phyloP scores from a whole-genome alignment of 2,329 filamentous ascomycete species.

The Clonostachys rhizophaga region DNA sequence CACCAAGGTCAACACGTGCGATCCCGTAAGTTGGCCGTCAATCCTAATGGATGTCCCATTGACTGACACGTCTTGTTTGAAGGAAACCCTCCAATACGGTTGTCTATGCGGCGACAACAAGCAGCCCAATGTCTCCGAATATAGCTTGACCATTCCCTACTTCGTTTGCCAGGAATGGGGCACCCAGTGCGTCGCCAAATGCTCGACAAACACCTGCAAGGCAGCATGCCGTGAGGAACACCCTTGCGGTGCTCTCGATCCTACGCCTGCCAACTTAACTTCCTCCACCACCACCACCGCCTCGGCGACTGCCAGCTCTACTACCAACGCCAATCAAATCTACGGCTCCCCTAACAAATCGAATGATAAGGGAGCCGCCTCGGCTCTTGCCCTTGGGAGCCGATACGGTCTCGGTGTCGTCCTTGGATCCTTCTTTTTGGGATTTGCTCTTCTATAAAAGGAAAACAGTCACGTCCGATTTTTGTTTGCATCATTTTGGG shows the following conservation, averaged over 20 bases:
- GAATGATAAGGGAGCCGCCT: slow-evolving; percentile 20
- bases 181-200: slow-evolving; percentile 60
- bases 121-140: slow-evolving; percentile 70
- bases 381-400: slow-evolving; percentile 24
- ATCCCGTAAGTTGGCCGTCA: slow-evolving; percentile 46
- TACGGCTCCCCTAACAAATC: slow-evolving; percentile 30
- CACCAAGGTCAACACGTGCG: slow-evolving; percentile 59
- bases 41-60: background rate
- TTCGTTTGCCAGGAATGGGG: slow-evolving; percentile 70
- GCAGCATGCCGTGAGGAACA: slow-evolving; percentile 53
- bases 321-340: background rate
- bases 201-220: slow-evolving; percentile 67
- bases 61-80: background rate
- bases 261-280: slow-evolving; percentile 53
- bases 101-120: slow-evolving; percentile 67
- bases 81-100: slow-evolving; percentile 60
- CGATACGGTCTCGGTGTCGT: slow-evolving; percentile 30
- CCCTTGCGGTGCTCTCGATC: slow-evolving; percentile 68
- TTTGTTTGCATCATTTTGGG: no score
- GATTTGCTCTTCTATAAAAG: slow-evolving; percentile 31
- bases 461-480: no score
- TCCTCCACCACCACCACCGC: slow-evolving; percentile 35
- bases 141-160: slow-evolving; percentile 74
- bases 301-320: slow-evolving; percentile 20
- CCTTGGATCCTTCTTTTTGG: slow-evolving; percentile 28